Evolutionary conservation across 2,329 filamentous ascomycete species (phyloP).

Genomic region (Paradendryphiella salina): DNA sequence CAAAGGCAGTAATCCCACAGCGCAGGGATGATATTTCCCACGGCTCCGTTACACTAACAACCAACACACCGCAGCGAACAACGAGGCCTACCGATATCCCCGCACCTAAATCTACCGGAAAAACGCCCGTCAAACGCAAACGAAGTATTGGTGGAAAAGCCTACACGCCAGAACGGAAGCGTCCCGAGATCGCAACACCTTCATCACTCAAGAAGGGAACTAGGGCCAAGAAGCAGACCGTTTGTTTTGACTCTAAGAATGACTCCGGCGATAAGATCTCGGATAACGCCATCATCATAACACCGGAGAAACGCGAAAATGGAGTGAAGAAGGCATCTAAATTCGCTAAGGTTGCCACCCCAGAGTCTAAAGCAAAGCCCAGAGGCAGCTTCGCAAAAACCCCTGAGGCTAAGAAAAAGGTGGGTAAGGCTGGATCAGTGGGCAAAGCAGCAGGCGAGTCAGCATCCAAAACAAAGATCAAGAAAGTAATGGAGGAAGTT

Average conservation of each 20-base stretch:
- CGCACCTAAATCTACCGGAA: not conserved
- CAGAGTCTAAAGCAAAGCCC: not conserved
- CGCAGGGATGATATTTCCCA: not conserved
- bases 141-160: not conserved
- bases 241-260: not conserved
- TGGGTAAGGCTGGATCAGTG: not conserved
- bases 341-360: not conserved
- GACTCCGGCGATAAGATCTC: not conserved
- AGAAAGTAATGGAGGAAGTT: not conserved
- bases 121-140: constrained; percentile 3
- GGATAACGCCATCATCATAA: not conserved
- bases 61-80: not conserved
- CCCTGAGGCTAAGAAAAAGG: not conserved
- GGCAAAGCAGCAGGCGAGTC: constrained; percentile 1
- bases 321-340: not conserved
- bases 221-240: not conserved
- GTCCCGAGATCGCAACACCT: not conserved
- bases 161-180: constrained; percentile 3
- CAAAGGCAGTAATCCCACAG: not conserved
- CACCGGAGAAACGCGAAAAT: not conserved
- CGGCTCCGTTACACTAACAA: too few species aligned
- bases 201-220: not conserved
- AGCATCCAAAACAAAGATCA: not conserved
- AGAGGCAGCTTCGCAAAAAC: not conserved
- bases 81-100: not conserved